These are phyloP conservation scores for Aspergillus tanneri DNA, from an alignment of 2,329 filamentous ascomycete genomes.

Conservation along the genomic window DNA sequence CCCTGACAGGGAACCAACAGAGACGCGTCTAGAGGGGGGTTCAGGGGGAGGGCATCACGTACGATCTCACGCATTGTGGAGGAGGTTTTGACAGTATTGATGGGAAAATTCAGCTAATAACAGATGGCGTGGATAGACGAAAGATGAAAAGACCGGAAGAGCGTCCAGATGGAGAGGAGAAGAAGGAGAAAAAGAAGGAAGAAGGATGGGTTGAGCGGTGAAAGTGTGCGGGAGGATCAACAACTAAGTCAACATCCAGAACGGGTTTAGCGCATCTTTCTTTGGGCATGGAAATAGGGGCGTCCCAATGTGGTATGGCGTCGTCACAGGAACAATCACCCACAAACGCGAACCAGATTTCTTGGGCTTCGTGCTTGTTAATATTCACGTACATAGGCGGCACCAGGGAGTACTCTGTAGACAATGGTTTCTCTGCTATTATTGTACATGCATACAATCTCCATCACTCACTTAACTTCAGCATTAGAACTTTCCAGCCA, in stretches of 20 bases:
- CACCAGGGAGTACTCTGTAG: too few species aligned
- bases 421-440: too few species aligned
- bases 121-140: conserved; percentile 11
- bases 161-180: conserved; percentile 25
- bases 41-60: conserved; percentile 42
- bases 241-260: background rate
- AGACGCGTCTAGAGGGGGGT: conserved; percentile 37
- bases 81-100: conserved; percentile 21
- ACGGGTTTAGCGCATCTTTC: conserved; percentile 13
- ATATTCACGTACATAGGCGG: too few species aligned
- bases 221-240: conserved; percentile 6
- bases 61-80: conserved; percentile 73
- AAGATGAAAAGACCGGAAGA: conserved; percentile 16
- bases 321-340: conserved; percentile 26
- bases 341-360: background rate
- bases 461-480: conserved; percentile 25
- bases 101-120: conserved; percentile 16
- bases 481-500: conserved; percentile 42
- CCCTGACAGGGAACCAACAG: conserved; percentile 28
- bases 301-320: conserved; percentile 25
- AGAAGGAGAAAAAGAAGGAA: conserved; percentile 17
- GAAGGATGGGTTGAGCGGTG: conserved; percentile 34
- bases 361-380: background rate
- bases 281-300: conserved; percentile 26
- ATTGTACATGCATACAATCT: too few species aligned